Evolutionary conservation across 2,329 filamentous ascomycete species (phyloP), one percentile per base, ranked within the genome.

Genomic region (Trichoderma atroviride): DNA sequence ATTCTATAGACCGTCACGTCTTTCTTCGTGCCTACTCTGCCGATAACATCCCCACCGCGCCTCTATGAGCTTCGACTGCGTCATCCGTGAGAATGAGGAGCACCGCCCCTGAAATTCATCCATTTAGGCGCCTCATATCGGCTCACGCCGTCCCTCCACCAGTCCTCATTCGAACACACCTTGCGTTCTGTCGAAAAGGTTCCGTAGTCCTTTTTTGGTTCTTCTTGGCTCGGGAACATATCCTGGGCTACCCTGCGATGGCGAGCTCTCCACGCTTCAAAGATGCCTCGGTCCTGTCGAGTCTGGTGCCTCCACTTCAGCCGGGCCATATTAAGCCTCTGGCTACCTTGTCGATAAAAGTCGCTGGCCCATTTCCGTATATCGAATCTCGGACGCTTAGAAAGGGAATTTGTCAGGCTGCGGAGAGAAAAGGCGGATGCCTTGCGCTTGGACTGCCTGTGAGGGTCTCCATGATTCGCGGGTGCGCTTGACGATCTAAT

Each of bases 131-230:
- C 76, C 22, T 74, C 75, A 67, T 77, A 81, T 69, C 74, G 77
- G 27, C 74, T 74, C 4, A 78, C 76, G 4, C 78, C 79, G 9
- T 78, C 78, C 58, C 72, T 75, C 80, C 80, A 81, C 79, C 79
- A 81, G 19, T 77, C 75, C 40, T 77, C 72, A 37, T 75, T 71
- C 14, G 73, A 74, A 53, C 71, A 71, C 4, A 71, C 70, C 43
- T 69, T 71, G 47, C 71, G 70, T 22, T 78, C 74, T 31, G 76
- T 60, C 3, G 73, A 72, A 67, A 78, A 78, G 1, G 72, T 37
- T 37, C 71, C 72, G 61, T 72, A 74, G 5, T 71, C 74, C 52
- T 72, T 74, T 33, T 75, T 72, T 9, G 73, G n/a, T 29, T 76
- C 77, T n/a, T 70, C 71, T 64, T 74, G 74, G 43, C 73, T 68